A percentile compares a stretch with the other conserved stretches of the same genome.
Evolutionary conservation across 2,329 filamentous ascomycete species (phyloP).

Genomic region (Colletotrichum tropicale): DNA sequence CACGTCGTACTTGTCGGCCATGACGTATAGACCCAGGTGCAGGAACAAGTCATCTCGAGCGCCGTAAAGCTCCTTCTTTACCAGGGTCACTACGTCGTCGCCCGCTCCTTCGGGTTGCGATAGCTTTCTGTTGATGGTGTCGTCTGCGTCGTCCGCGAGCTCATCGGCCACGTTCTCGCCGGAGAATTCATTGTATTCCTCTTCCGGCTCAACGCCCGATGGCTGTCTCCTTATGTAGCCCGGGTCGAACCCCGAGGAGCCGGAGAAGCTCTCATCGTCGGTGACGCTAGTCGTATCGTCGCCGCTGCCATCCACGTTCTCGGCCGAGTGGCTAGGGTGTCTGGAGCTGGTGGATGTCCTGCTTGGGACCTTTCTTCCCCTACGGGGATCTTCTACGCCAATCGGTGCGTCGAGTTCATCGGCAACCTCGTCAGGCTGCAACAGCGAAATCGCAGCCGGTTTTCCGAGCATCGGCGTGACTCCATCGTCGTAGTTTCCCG

Average conservation of each 20-base stretch:
- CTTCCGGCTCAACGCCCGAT: not conserved
- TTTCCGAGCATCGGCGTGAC: not conserved
- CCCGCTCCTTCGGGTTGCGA: not conserved
- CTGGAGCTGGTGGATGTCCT: not conserved
- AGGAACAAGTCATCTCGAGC: constrained; percentile 12
- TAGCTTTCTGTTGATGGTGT: not conserved
- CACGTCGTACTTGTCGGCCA: constrained; percentile 41
- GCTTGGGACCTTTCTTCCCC: not conserved
- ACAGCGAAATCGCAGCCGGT: not conserved
- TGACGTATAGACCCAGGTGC: constrained; percentile 32
- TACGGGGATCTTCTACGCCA: not conserved
- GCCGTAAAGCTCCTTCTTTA: not conserved
- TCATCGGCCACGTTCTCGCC: not conserved
- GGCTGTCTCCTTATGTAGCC: not conserved
- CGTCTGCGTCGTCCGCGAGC: not conserved
- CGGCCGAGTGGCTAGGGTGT: not conserved
- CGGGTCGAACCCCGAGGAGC: not conserved
- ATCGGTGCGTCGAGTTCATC: not conserved
- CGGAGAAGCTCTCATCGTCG: not conserved
- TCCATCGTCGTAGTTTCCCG: constrained; percentile 21
- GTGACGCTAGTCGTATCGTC: not conserved
- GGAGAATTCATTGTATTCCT: not conserved
- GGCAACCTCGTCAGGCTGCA: constrained; percentile 1
- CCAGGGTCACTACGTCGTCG: not conserved
- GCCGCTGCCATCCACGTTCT: not conserved